Evolutionary conservation across 2,329 filamentous ascomycete species (phyloP), one percentile per base, ranked within the genome.

Genomic region (Colletotrichum abscissum): DNA sequence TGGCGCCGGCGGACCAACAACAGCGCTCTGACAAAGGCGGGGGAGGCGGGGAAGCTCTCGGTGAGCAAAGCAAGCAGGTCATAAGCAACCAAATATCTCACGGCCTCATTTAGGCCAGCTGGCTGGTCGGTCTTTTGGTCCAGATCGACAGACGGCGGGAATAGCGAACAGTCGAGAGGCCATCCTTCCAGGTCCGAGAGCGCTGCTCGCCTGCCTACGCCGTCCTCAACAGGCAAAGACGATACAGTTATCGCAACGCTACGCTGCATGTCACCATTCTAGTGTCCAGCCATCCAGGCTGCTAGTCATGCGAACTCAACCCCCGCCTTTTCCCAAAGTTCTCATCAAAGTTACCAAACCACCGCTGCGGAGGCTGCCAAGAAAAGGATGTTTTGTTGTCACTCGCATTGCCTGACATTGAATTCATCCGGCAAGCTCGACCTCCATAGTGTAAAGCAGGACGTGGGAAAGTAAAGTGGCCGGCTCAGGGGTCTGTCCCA

Each of bases 291-390:
- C 19, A 35, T 30, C 59, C 69, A 69, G 28, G 67, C 54, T 71
- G 46, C 71, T 71, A 73, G 71, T 73, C 71, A 73, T 73, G 71
- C 71, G 71, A 73, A 71, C 60, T 73, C 71, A 73, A 73, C 67
- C 67, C 56, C 67, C 60, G 55, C 71, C 55, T 62, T 65, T 65
- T 60, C 46, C 56, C 30, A 58, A 65, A 35, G 60, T 73, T 71
- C 49, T 30, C 67, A 65, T 69, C 56, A 73, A 46, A 73, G 67
- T 73, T 63, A 57, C 56, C 35, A 59, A 16, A 35, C 52, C 49
- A 62, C 26, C 42, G 62, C 30, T 38, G 62, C 19, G 46, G 14
- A 46, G 22, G 35, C 59, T 33, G 70, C 70, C 66, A 64, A 70
- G 67, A 65, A 73, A 66, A 33, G 42, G 58, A 60, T 52, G 19